Evolutionary conservation across 208 protist genomes (phyloP), one percentile per base, ranked within the genome.

Genomic region (Acanthamoeba castellanii): DNA sequence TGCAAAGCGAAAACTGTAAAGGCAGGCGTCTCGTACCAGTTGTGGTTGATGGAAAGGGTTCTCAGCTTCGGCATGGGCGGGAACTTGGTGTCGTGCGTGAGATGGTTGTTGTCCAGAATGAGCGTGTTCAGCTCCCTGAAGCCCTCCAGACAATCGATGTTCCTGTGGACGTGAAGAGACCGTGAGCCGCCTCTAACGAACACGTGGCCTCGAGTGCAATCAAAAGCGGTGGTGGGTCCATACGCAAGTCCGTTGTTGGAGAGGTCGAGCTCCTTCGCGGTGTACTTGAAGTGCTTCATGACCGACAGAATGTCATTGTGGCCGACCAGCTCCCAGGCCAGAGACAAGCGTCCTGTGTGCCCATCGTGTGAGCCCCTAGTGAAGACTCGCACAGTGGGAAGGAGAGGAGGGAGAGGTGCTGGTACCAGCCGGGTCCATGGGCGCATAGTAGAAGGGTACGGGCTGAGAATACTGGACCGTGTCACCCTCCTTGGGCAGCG

Each of bases 111-210:
- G 47, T 94, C 90, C 68, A 94, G 47, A 1, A 94, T 94, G 34
- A 94, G 72, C 70, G 90, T 94, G 90, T 94, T 50, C 27, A 94
- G 70, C n/a, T 94, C 90, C 34, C 90, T 78, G 70, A 94, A 94
- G 70, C 90, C 90, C 47, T 94, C 90, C 68, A 94, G 57, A 37
- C 92, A 94, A 66, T 84, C 70, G 25, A 94, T 68, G 13, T 50
- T 94, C 27, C 85, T 92, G 16, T 66, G 16, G 50, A 87, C 0
- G 78, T 25, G 50, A 57, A 59, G 20, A 9, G 6, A 42, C 14
- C 20, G 11, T 90, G 7, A 34, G 34, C 82, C 47, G 37, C 3
- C 37, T 4, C 37, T 1, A 72, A 11, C 30, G 6, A 87, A 8
- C 8, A 59, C 3, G 34, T 72, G 14, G 20, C 13, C 13, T 14